Evolutionary conservation across 2,329 filamentous ascomycete genomes (phyloP), one percentile per base, ranked within the genome.

Genomic region (Scedosporium boydii): DNA sequence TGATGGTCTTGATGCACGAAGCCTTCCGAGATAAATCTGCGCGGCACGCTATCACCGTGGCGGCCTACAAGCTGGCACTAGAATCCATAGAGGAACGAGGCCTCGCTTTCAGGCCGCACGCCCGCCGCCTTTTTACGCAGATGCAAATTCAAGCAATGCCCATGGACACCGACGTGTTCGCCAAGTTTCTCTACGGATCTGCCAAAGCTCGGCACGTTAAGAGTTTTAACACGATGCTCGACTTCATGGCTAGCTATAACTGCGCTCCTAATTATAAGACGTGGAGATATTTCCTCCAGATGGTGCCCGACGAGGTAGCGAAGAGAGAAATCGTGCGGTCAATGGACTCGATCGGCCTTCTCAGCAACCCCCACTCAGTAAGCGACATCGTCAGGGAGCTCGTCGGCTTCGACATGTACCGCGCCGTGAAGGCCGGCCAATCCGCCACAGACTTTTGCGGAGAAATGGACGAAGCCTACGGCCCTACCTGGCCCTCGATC

Each of bases 291-390:
- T 80, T 82, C 63, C 70, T 83, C 18, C 70, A 73, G n/a, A 72
- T 83, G 55, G 81, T 88, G 63, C 81, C 84, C 70, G 81, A 81
- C 10, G 85, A 87, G 68, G 79, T 83, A n/a, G 76, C 79, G 59
- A 74, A 75, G 60, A 75, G 76, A 26, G 77, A 79, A 65, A 71
- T 81, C 34, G 68, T 83, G 34, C 73, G 75, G 12, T 72, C 73
- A 63, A 82, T 83, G 79, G 72, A 78, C 62, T 69, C 74, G 42
- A 71, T 75, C 18, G 77, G 76, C 26, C 71, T 82, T 58, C 72
- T 83, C 48, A 68, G 73, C 6, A 72, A 75, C 26, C 69, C 71
- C 0, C 66, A 67, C 0, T 74, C 74, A 1, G 70, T 76, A 6
- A 72, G 71, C 6, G 69, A 69, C 9, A 70, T 82, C 26, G 77